Base-by-base conservation (phyloP, 176 grass and related monocot genomes). In the Pontederia crassipes region DNA sequence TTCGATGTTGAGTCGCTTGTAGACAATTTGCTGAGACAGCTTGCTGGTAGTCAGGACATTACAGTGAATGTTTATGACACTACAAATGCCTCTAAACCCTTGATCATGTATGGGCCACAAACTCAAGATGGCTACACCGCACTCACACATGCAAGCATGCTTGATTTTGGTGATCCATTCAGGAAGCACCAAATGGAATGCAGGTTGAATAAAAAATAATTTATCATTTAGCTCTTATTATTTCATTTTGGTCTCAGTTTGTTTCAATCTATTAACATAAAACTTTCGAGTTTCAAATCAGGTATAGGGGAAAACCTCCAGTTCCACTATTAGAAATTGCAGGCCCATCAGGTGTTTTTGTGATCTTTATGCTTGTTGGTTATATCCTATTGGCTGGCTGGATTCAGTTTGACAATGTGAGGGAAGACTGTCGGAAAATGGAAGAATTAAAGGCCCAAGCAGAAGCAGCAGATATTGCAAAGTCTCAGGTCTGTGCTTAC, bases 121-220 rank as follows among this genome's bases (percentile, higher is more conserved):
- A 80, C 18, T 58, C 65, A 40, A 40, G 59, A 79, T 54, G 76
- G 64, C 67, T 69, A 84, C 61, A 67, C 60, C 18, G 54, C 70
- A 48, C 75, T 86, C 45, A 81, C 68, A 35, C 87, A 90, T 72
- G 72, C 90, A 50, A 87, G 87, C 81, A 77, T 78, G 56, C 87
- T 96, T 75, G 92, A 96, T 80, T 96, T 96, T 77, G 92, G 92
- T 45, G 92, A 96, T 72, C 92, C 92, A 0, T 96, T 96, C 62
- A 82, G 86, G 55, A 90, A 76, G 54, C 92, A 96, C 74, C 80
- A 96, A 79, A 96, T 96, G 92, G 77, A 74, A 27, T 96, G 92
- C 83, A 87, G 86, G 91, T 87, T 67, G 60, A 55, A 0, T 12
- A 69, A 57, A 54, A 28, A 47, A 45, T 48, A 49, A 8, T 72